Percentiles rank a stretch among this genome's conserved stretches.
These are phyloP conservation scores for Coemansia sp. DNA, from an alignment of 192 early-diverging fungal genomes.

Conservation along the genomic window DNA sequence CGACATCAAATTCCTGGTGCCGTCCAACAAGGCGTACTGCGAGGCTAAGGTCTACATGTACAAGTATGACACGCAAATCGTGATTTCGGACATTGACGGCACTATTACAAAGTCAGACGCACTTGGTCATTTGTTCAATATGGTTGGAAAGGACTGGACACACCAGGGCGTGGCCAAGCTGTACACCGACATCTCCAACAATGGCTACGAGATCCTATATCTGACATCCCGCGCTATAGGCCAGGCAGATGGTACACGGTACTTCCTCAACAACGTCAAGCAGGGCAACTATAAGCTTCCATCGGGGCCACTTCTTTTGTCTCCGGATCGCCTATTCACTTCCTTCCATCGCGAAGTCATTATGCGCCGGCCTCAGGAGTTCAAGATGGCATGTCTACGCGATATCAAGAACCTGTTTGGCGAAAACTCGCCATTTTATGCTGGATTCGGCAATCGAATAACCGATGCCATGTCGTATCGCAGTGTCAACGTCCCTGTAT, in stretches of 20 bases:
- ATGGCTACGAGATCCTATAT: slow-evolving; percentile 94
- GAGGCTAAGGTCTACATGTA: slow-evolving; percentile 87
- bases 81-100: slow-evolving; percentile 98
- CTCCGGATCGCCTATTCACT: slow-evolving; percentile 88
- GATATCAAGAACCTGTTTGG: slow-evolving; percentile 89
- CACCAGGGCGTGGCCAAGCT: slow-evolving; percentile 94
- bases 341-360: slow-evolving; percentile 96
- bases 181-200: slow-evolving; percentile 89
- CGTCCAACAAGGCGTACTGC: slow-evolving; percentile 69
- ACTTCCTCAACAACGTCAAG: slow-evolving; percentile 86
- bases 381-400: slow-evolving; percentile 93
- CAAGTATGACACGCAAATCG: slow-evolving; percentile 76
- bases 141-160: slow-evolving; percentile 98
- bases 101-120: slow-evolving; percentile 99
- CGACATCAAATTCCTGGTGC: slow-evolving; percentile 84
- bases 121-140: slow-evolving; percentile 93
- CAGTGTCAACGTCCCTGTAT: slow-evolving; percentile 86
- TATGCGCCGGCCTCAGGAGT: slow-evolving; percentile 89
- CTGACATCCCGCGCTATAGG: slow-evolving; percentile 95
- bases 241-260: slow-evolving; percentile 85
- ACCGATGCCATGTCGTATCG: slow-evolving; percentile 95
- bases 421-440: slow-evolving; percentile 83
- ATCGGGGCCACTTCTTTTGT: slow-evolving; percentile 93
- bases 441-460: slow-evolving; percentile 96
- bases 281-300: slow-evolving; percentile 87